Conservation (phyloP, 257 asterid genomes). For the Capsicum chinense region DNA sequence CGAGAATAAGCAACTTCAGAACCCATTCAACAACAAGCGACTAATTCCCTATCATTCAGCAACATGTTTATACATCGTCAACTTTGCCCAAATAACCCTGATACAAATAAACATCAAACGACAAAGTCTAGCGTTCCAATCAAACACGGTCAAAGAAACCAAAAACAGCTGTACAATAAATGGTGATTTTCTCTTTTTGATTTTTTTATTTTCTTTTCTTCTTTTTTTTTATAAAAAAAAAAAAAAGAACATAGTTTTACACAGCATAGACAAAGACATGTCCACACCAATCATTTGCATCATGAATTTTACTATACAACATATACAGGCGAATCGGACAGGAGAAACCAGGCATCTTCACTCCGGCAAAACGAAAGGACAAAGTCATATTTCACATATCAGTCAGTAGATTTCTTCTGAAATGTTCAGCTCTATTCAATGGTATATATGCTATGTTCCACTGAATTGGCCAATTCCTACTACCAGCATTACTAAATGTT, state of each 20-base stretch:
- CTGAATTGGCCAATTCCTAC: constrained; percentile 16
- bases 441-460: not conserved
- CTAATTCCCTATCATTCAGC: not conserved
- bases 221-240: not conserved
- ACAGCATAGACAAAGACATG: constrained; percentile 33
- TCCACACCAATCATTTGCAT: constrained; percentile 40
- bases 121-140: constrained; percentile 5
- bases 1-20: not conserved
- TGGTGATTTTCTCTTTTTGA: constrained; percentile 14
- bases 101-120: constrained; percentile 8
- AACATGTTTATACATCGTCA: not conserved
- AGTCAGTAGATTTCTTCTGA: constrained; percentile 42
- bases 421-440: constrained; percentile 11
- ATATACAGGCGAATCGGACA: constrained; percentile 40
- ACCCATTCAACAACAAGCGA: constrained; percentile 11
- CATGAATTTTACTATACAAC: constrained; percentile 47
- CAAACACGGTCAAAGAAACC: constrained; percentile 14
- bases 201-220: constrained; percentile 22
- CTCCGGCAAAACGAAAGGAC: constrained; percentile 31
- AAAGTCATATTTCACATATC: constrained; percentile 38
- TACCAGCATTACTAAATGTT: constrained; percentile 20
- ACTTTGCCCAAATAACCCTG: constrained; percentile 6
- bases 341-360: constrained; percentile 37
- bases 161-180: constrained; percentile 8
- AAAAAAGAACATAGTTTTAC: constrained; percentile 22